Conservation (phyloP, 2,329 filamentous ascomycete species). For the Curvularia lunata region DNA sequence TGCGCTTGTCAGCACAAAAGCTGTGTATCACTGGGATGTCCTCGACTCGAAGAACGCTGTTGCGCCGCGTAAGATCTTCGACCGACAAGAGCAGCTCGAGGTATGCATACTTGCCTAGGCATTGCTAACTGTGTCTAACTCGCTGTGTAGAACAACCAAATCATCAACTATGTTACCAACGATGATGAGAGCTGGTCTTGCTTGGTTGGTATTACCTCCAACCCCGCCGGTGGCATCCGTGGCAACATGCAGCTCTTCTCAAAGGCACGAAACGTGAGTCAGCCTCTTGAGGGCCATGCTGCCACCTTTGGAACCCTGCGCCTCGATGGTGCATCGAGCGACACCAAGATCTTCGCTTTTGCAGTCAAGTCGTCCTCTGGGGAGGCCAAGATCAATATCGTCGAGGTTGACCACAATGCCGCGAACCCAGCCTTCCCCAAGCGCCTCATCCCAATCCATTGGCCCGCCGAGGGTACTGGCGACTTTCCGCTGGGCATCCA, state of each 20-base stretch:
- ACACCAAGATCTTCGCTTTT: constrained; percentile 96
- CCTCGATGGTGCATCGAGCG: constrained; percentile 84
- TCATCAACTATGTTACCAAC: constrained; percentile 99
- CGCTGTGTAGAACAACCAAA: constrained; percentile 79
- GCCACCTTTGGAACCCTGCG: constrained; percentile 90
- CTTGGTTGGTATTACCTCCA: constrained; percentile 92
- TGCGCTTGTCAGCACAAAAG: constrained; percentile 87
- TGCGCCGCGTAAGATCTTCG: constrained; percentile 85
- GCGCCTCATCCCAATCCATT: constrained; percentile 97
- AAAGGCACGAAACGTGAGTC: constrained; percentile 93
- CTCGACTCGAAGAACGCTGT: constrained; percentile 80
- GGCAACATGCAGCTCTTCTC: constrained; percentile 98
- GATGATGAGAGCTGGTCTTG: constrained; percentile 98
- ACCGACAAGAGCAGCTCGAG: constrained; percentile 86
- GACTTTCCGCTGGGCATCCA: constrained; percentile 99
- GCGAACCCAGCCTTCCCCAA: constrained; percentile 90
- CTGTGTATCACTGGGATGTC: constrained; percentile 98
- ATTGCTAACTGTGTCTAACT: constrained; percentile 19
- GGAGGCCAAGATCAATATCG: constrained; percentile 89
- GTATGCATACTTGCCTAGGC: constrained; percentile 59
- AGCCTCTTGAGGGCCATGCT: constrained; percentile 96
- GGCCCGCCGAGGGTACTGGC: constrained; percentile 91
- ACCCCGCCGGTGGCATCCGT: constrained; percentile 89
- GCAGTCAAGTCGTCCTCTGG: constrained; percentile 87
- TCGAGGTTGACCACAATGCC: constrained; percentile 93